Conservation (phyloP, 2,329 filamentous ascomycete genomes). For the Epichloe hybrida region DNA sequence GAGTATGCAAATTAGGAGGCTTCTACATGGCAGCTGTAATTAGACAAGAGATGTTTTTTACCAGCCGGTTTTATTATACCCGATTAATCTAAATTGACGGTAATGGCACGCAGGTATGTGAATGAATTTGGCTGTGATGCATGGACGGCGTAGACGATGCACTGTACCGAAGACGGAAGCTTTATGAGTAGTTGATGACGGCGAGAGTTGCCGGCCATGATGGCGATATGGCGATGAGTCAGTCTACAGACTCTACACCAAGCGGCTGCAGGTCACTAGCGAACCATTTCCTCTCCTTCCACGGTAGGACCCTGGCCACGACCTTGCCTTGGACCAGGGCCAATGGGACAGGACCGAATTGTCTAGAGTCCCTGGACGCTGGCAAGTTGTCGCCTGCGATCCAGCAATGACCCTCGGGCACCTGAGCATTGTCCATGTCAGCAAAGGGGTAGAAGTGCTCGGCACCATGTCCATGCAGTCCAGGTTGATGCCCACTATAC, state of each 20-base stretch:
- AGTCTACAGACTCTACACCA: conserved; percentile 4
- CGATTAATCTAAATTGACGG: conserved; percentile 4
- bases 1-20: conserved; percentile 6
- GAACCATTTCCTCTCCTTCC: conserved; percentile 37
- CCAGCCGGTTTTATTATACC: conserved; percentile 13
- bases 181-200: too few species aligned
- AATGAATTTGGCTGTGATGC: background rate
- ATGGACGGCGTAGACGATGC: too few species aligned
- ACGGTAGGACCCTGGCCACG: conserved; percentile 46
- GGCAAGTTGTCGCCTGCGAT: conserved; percentile 77
- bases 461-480: too few species aligned
- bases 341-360: conserved; percentile 76
- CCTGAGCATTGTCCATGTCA: conserved; percentile 31
- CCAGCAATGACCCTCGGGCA: conserved; percentile 88
- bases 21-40: conserved; percentile 18
- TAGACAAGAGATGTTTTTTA: conserved; percentile 16
- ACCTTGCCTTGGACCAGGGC: conserved; percentile 77
- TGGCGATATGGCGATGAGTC: background rate
- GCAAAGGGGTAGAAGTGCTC: too few species aligned
- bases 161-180: background rate
- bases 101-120: background rate
- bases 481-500: too few species aligned
- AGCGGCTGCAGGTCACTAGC: conserved; percentile 27
- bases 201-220: background rate
- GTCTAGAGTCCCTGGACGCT: conserved; percentile 73